phyloP scores from a whole-genome alignment of 2,329 filamentous ascomycete species.

The Beauveria bassiana region DNA sequence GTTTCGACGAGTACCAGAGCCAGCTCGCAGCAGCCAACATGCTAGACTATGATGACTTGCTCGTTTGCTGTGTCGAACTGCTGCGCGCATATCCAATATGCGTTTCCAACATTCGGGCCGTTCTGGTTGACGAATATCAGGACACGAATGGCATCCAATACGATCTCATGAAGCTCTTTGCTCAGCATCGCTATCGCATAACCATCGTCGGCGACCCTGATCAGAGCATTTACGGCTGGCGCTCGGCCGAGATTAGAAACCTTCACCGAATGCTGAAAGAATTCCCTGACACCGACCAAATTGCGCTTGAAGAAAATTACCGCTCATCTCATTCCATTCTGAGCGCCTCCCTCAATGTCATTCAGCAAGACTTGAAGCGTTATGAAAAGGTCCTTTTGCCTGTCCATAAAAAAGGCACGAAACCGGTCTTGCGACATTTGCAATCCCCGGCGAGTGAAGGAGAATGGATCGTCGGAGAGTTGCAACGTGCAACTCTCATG shows the following conservation, averaged over 20 bases:
- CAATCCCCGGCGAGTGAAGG: slow-evolving; percentile 66
- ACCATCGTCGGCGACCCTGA: slow-evolving; percentile 96
- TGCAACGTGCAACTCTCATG: slow-evolving; percentile 61
- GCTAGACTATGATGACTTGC: slow-evolving; percentile 88
- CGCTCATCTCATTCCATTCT: slow-evolving; percentile 83
- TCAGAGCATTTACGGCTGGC: slow-evolving; percentile 96
- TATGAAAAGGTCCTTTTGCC: slow-evolving; percentile 74
- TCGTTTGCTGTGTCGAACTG: slow-evolving; percentile 75
- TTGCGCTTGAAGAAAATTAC: slow-evolving; percentile 90
- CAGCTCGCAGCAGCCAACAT: slow-evolving; percentile 70
- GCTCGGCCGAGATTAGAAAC: slow-evolving; percentile 87
- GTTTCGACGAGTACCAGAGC: slow-evolving; percentile 69
- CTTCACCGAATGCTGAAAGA: slow-evolving; percentile 68
- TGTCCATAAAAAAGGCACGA: slow-evolving; percentile 70
- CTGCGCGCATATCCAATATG: slow-evolving; percentile 66
- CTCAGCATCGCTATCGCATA: slow-evolving; percentile 63
- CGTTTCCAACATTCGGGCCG: slow-evolving; percentile 81
- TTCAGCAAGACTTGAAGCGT: slow-evolving; percentile 77
- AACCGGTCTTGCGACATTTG: slow-evolving; percentile 72
- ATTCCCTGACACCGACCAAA: slow-evolving; percentile 70
- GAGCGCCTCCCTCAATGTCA: slow-evolving; percentile 70
- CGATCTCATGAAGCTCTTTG: slow-evolving; percentile 84
- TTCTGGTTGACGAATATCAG: slow-evolving; percentile 95
- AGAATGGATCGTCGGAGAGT: slow-evolving; percentile 81
- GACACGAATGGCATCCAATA: slow-evolving; percentile 96